These are phyloP conservation scores for Neurospora sp. DNA, from an alignment of 495 filamentous ascomycete species.

Conservation along the genomic window DNA sequence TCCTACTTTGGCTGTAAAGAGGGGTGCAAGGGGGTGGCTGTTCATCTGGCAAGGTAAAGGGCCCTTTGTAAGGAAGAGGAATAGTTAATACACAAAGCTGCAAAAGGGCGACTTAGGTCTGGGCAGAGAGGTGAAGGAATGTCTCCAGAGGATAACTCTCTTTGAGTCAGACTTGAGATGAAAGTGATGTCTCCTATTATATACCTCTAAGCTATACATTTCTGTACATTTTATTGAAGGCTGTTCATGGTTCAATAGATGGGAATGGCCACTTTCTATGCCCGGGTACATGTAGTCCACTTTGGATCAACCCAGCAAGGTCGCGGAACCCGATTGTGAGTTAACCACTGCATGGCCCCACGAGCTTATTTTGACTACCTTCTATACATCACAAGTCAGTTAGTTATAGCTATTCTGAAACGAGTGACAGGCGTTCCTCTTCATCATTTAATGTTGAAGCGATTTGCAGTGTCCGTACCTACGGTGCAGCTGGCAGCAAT, in stretches of 20 bases:
- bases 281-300: no score
- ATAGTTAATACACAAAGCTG: neutral
- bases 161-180: neutral
- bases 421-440: neutral
- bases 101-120: neutral
- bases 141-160: neutral
- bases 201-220: neutral
- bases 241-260: neutral
- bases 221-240: neutral
- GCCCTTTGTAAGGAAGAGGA: neutral
- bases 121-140: neutral
- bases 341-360: neutral
- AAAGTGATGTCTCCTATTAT: neutral
- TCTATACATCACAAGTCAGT: neutral
- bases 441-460: neutral
- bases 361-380: neutral
- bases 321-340: neutral
- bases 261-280: no score
- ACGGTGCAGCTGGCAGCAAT: neutral
- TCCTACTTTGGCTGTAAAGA: neutral
- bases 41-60: neutral
- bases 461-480: no score
- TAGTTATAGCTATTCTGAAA: neutral
- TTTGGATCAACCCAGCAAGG: neutral
- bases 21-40: rapidly evolving